These are phyloP conservation scores for Circinella minor DNA, from an alignment of 371 early-diverging fungal genomes.

Conservation along the genomic window DNA sequence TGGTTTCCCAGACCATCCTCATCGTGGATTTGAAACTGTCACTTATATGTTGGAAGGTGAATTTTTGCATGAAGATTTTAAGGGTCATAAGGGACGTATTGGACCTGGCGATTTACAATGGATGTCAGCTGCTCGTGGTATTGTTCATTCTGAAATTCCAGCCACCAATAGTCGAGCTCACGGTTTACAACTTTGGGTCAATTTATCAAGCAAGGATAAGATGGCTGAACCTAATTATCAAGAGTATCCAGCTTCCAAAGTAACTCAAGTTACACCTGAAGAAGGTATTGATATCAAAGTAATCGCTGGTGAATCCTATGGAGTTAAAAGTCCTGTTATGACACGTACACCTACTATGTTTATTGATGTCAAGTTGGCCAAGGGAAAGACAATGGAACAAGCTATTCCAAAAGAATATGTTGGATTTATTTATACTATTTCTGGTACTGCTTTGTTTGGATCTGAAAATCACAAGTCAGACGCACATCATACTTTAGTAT, in stretches of 20 bases:
- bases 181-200: constrained; percentile 89
- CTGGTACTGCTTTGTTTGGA: constrained; percentile 62
- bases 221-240: constrained; percentile 79
- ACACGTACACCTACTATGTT: constrained; percentile 77
- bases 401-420: constrained; percentile 62
- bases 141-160: constrained; percentile 84
- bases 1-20: constrained; percentile 70
- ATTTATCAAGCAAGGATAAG: constrained; percentile 82
- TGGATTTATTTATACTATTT: constrained; percentile 72
- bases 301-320: constrained; percentile 76
- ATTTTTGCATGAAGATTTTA: constrained; percentile 82
- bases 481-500: constrained; percentile 58
- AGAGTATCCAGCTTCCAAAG: constrained; percentile 65
- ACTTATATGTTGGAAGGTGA: constrained; percentile 80
- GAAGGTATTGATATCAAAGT: constrained; percentile 73
- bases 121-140: constrained; percentile 74
- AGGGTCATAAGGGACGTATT: constrained; percentile 75
- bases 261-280: constrained; percentile 59
- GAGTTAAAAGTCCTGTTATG: constrained; percentile 60
- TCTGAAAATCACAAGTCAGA: constrained; percentile 49
- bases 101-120: constrained; percentile 69
- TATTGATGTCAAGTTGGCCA: constrained; percentile 67
- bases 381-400: constrained; percentile 59
- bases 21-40: constrained; percentile 83
- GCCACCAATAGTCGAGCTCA: constrained; percentile 48